Evolutionary conservation across 2,329 filamentous ascomycete genomes (phyloP).

Genomic region (Arthrobotrys entomopaga): DNA sequence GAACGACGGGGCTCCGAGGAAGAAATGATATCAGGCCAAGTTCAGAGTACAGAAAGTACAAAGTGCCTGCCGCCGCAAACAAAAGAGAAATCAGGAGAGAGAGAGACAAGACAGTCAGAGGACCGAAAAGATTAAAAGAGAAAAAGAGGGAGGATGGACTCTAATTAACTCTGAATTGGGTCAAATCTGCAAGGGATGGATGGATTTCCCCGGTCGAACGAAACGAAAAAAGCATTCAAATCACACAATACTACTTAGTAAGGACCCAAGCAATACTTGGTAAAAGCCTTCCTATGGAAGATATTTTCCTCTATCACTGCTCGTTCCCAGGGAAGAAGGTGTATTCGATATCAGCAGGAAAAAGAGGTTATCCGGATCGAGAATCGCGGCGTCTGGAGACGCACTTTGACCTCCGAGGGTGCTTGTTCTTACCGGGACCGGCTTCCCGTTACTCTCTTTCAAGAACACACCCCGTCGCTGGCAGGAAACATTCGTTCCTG

Average conservation of each 20-base stretch:
- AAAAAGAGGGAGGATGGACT: constrained; percentile 38
- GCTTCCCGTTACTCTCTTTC: constrained; percentile 11
- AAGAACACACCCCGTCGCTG: constrained; percentile 35
- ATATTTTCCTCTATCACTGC: too few relatives aligned
- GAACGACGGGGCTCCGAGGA: constrained; percentile 68
- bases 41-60: too few relatives aligned
- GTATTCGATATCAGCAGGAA: constrained; percentile 12
- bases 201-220: constrained; percentile 7
- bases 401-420: constrained; percentile 12
- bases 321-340: neutral
- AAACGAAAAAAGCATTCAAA: too few relatives aligned
- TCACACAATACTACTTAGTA: too few relatives aligned
- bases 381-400: constrained; percentile 42
- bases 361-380: constrained; percentile 35
- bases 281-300: too few relatives aligned
- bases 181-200: constrained; percentile 26
- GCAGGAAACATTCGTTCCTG: constrained; percentile 26
- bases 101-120: constrained; percentile 62
- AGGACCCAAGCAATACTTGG: too few relatives aligned
- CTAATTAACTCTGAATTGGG: neutral
- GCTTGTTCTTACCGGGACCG: constrained; percentile 39
- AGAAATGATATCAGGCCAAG: constrained; percentile 64
- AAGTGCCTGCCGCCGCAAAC: constrained; percentile 9
- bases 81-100: constrained; percentile 38
- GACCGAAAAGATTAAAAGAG: constrained; percentile 3